phyloP scores from a whole-genome alignment of 2,329 filamentous ascomycete genomes.

The Juglanconis juglandina region DNA sequence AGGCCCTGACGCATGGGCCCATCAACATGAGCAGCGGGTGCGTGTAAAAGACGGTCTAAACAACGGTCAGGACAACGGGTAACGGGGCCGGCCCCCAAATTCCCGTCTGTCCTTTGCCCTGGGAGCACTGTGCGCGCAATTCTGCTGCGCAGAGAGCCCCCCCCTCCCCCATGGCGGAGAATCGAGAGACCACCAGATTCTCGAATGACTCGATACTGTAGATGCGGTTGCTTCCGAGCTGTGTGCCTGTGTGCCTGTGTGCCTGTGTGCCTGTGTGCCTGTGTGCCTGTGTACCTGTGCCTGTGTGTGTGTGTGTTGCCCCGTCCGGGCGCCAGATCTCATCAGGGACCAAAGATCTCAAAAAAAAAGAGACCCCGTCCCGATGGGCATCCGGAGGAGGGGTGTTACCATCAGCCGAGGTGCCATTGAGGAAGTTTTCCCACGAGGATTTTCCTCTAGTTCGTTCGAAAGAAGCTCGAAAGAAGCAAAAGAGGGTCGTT shows the following conservation, averaged over 20 bases:
- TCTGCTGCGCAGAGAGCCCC: not conserved
- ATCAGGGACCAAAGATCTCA: slow-evolving; percentile 9
- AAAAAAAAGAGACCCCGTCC: not conserved
- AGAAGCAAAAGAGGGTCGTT: not conserved
- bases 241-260: slow-evolving; percentile 1
- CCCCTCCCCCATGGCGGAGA: not conserved
- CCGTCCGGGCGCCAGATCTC: not conserved
- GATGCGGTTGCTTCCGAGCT: slow-evolving; percentile 4
- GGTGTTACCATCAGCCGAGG: not conserved
- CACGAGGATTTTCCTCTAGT: not conserved
- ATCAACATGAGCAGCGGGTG: not conserved
- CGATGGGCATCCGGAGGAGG: not conserved
- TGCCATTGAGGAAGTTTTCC: not conserved
- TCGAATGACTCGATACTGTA: slow-evolving; percentile 9
- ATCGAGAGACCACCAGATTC: slow-evolving; percentile 2
- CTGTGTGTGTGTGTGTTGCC: too few species aligned
- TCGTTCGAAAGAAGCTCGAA: not conserved
- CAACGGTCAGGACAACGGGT: slow-evolving; percentile 15
- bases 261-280: slow-evolving; percentile 2
- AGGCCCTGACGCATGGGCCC: not conserved
- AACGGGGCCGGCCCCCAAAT: slow-evolving; percentile 9
- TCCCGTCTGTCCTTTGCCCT: not conserved
- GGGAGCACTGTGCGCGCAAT: slow-evolving; percentile 6
- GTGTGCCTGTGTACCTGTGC: not conserved
- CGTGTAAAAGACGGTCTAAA: slow-evolving; percentile 19